A percentile compares a stretch with the other conserved stretches of the same genome.
phyloP scores from a whole-genome alignment of 495 filamentous ascomycete genomes.

The Halenospora varia region DNA sequence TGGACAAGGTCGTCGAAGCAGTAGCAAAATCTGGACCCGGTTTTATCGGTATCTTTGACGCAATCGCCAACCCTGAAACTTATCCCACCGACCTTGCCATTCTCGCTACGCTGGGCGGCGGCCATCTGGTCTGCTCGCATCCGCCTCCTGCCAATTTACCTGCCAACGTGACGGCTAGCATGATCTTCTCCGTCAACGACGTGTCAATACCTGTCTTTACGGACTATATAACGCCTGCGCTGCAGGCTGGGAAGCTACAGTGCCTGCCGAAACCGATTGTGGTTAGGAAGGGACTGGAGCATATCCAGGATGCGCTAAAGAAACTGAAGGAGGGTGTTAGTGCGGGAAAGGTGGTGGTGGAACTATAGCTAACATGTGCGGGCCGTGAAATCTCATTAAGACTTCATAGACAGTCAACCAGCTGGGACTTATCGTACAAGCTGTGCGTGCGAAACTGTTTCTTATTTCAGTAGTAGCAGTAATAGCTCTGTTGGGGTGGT shows the following conservation, averaged over 20 bases:
- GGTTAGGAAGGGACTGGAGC: slow-evolving; percentile 37
- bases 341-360: slow-evolving; percentile 24
- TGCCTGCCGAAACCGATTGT: slow-evolving; percentile 31
- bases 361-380: too few species aligned
- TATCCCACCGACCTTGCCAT: slow-evolving; percentile 32
- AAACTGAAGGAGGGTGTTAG: slow-evolving; percentile 32
- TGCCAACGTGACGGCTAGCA: slow-evolving; percentile 35
- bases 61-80: slow-evolving; percentile 32
- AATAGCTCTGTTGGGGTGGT: too few species aligned
- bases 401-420: too few species aligned
- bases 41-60: slow-evolving; percentile 37
- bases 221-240: slow-evolving; percentile 36
- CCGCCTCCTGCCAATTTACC: slow-evolving; percentile 31
- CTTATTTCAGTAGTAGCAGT: too few species aligned
- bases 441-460: too few species aligned
- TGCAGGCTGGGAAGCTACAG: slow-evolving; percentile 34
- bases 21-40: slow-evolving; percentile 16
- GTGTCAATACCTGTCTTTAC: slow-evolving; percentile 36
- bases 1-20: slow-evolving; percentile 32
- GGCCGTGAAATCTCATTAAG: too few species aligned
- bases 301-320: slow-evolving; percentile 30
- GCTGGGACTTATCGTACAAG: too few species aligned
- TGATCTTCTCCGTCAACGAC: slow-evolving; percentile 45
- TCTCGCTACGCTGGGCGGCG: slow-evolving; percentile 32
- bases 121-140: slow-evolving; percentile 32